Conservation (phyloP, 2,329 filamentous ascomycete species). For the Pseudocercospora musae region DNA sequence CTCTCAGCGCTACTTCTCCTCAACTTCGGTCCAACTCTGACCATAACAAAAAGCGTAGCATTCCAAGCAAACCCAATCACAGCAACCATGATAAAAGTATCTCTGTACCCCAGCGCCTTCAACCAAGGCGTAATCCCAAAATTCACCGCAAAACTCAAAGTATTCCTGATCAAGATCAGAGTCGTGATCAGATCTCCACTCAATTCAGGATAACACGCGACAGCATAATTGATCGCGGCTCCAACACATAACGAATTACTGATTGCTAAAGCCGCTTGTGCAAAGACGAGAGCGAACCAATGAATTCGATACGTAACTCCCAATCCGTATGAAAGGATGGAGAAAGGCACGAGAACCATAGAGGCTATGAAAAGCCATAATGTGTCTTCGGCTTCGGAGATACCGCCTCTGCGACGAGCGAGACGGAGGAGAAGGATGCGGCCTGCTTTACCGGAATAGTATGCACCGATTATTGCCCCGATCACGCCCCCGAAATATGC, state of each 20-base stretch:
- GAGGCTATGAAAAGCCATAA: conserved; percentile 37
- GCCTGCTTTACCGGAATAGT: conserved; percentile 37
- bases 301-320: conserved; percentile 46
- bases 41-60: conserved; percentile 20
- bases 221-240: conserved; percentile 42
- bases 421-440: conserved; percentile 33
- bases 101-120: conserved; percentile 17
- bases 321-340: conserved; percentile 46
- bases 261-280: conserved; percentile 46
- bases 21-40: conserved; percentile 15
- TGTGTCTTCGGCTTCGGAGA: conserved; percentile 42
- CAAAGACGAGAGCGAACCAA: conserved; percentile 46
- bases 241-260: conserved; percentile 42
- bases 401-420: conserved; percentile 38
- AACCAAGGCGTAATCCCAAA: conserved; percentile 39
- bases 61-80: conserved; percentile 21
- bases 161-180: conserved; percentile 48
- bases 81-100: conserved; percentile 24
- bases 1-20: conserved; percentile 15
- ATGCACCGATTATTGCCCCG: conserved; percentile 35
- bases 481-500: conserved; percentile 37
- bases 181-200: conserved; percentile 45
- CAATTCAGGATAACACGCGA: conserved; percentile 45
- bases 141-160: conserved; percentile 46
- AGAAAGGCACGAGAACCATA: conserved; percentile 39